Evolutionary conservation across 2,329 filamentous ascomycete genomes (phyloP), one percentile per base, ranked within the genome.

Genomic region (Paradendryphiella salina): DNA sequence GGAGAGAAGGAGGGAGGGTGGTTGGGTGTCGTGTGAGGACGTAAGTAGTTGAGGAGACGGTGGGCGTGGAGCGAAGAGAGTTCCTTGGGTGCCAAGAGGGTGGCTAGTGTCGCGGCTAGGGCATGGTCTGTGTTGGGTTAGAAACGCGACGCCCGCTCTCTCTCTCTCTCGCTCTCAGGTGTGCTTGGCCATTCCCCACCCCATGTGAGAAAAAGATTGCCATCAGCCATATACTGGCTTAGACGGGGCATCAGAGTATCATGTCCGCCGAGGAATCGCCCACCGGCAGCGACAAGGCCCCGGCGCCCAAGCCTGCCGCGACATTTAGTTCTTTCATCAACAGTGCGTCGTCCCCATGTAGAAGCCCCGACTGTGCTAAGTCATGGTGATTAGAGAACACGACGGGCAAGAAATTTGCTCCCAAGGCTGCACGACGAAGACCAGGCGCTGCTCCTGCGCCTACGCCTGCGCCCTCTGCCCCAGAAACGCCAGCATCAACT

Each of bases 401-500:
- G 49, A 73, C 75, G 14, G 75, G 74, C 64, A 79, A 76, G 60
- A 77, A 76, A 61, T 75, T 78, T 51, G 76, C 75, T 4, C 78
- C 79, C 32, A 80, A 79, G 58, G 75, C 72, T 39, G 69, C 73
- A 23, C 70, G 71, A 33, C 74, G 77, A 42, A 71, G 77, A 23
- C 74, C 77, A 41, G 68, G 65, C 36, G 70, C 69, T 18, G 64
- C 67, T 6, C 52, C 47, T 15, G 23, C 47, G 11, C 28, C 46
- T 0, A 38, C 34, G 20, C 36, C 43, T 1, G 34, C 46, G 18
- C 18, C 44, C 7, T 46, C 45, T 41, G 45, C 45, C 10, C 39
- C 36, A 35, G 43, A 57, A 50, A 55, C 59, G 14, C 41, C 53
- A n/a, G 31, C 59, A 14, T 35, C 61, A 4, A 56, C 52, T 32